phyloP scores from a whole-genome alignment of 441 rosid genomes.

The Corymbia citriodora region DNA sequence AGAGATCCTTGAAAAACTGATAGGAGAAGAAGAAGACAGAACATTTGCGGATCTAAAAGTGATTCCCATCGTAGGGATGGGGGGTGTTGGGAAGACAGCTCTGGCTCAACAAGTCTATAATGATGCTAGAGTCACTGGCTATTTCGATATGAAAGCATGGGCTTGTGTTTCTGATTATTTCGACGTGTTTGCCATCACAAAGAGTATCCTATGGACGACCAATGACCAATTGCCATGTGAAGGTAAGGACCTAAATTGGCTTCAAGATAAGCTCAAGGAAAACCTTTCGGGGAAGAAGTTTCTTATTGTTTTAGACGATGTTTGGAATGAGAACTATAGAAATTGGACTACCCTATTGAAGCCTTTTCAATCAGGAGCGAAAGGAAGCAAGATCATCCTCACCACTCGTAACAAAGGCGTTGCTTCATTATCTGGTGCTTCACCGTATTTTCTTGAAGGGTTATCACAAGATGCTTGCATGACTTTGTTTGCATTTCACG shows the following conservation, averaged over 20 bases:
- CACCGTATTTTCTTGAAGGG: rapidly evolving
- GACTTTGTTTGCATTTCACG: background rate
- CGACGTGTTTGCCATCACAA: background rate
- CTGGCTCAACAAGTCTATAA: background rate
- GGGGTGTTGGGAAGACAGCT: background rate
- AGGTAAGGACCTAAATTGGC: background rate
- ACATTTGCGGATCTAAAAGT: background rate
- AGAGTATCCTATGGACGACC: rapidly evolving
- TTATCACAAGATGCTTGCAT: background rate
- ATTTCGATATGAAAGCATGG: background rate
- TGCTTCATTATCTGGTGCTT: rapidly evolving
- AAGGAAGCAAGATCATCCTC: background rate
- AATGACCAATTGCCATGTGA: rapidly evolving
- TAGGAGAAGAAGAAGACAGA: rapidly evolving
- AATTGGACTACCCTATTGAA: background rate
- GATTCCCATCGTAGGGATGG: background rate
- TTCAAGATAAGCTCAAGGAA: background rate
- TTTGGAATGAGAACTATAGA: background rate
- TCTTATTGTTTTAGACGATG: background rate
- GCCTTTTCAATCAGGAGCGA: background rate
- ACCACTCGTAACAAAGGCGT: rapidly evolving
- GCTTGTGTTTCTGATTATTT: background rate
- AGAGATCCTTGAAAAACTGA: rapidly evolving
- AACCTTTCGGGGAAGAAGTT: background rate
- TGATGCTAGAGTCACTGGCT: rapidly evolving